phyloP scores from a whole-genome alignment of 345 rosid species.

The Cardamine resedifolia region DNA sequence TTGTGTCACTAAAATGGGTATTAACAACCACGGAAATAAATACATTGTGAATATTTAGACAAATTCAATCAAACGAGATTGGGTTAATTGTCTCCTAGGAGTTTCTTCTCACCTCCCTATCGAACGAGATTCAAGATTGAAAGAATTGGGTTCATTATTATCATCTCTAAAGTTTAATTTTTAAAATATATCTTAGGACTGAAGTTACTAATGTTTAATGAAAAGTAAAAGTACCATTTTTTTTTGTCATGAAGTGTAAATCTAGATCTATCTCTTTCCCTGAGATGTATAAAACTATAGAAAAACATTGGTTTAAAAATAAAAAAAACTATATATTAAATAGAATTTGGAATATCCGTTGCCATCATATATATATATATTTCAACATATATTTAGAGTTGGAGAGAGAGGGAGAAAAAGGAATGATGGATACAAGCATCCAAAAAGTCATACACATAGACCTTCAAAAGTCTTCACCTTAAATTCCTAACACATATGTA shows the following conservation, averaged over 20 bases:
- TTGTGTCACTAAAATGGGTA: background rate
- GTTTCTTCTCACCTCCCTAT: constrained; percentile 23
- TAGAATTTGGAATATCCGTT: constrained; percentile 36
- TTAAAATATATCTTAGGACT: constrained; percentile 7
- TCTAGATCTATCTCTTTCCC: constrained; percentile 34
- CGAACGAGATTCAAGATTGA: constrained; percentile 18
- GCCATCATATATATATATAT: constrained; percentile 28
- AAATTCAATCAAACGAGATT: background rate
- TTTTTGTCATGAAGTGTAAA: constrained; percentile 32
- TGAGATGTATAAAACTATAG: constrained; percentile 15
- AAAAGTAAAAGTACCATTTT: constrained; percentile 21
- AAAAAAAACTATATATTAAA: constrained; percentile 28
- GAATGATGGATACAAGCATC: constrained; percentile 42
- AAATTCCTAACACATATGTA: constrained; percentile 40
- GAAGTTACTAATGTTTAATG: constrained; percentile 16
- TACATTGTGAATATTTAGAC: background rate
- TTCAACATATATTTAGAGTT: constrained; percentile 20
- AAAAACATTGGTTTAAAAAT: constrained; percentile 18
- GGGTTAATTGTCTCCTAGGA: background rate
- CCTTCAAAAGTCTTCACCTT: constrained; percentile 43
- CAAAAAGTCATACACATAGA: constrained; percentile 41
- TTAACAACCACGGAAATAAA: background rate
- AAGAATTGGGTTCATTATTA: constrained; percentile 2
- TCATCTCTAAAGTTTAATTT: background rate
- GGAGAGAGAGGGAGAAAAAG: constrained; percentile 27